Conservation (phyloP, 768 basidiomycete species). For the Suillus occidentalis region DNA sequence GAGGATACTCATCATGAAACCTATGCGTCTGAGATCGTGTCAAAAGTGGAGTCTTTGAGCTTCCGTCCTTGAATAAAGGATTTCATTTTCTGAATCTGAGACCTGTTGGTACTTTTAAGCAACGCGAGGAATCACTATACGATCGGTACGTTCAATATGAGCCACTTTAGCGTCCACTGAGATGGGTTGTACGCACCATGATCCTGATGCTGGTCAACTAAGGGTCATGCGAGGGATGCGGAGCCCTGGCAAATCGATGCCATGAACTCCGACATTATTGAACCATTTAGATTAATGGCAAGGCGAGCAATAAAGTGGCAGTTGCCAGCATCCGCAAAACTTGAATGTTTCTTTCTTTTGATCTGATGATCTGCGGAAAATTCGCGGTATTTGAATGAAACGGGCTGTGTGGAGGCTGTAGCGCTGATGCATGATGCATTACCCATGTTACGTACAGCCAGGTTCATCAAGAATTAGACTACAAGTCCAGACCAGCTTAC, state of each 20-base stretch:
- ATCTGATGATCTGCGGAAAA: not conserved
- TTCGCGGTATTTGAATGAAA: not conserved
- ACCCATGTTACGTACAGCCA: not conserved
- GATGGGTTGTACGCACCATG: not conserved
- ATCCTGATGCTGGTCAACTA: not conserved
- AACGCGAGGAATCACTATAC: not conserved
- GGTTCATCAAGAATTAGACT: slow-evolving; percentile 1
- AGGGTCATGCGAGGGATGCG: not conserved
- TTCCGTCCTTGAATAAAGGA: not conserved
- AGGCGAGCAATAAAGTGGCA: not conserved
- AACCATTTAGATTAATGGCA: not conserved
- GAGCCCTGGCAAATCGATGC: not conserved
- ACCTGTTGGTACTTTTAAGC: not conserved
- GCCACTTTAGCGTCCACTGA: not conserved
- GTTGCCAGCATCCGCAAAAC: not conserved
- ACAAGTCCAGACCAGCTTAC: not conserved
- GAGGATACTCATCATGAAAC: not conserved
- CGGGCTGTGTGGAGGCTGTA: not conserved
- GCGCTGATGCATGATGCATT: too few relatives aligned
- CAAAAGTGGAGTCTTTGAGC: not conserved
- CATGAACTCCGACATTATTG: not conserved
- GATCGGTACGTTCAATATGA: not conserved
- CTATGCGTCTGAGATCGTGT: not conserved
- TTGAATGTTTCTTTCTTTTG: not conserved
- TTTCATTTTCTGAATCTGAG: not conserved